Base-by-base conservation (phyloP, 83 land plant species). In the Thuja plicata region DNA sequence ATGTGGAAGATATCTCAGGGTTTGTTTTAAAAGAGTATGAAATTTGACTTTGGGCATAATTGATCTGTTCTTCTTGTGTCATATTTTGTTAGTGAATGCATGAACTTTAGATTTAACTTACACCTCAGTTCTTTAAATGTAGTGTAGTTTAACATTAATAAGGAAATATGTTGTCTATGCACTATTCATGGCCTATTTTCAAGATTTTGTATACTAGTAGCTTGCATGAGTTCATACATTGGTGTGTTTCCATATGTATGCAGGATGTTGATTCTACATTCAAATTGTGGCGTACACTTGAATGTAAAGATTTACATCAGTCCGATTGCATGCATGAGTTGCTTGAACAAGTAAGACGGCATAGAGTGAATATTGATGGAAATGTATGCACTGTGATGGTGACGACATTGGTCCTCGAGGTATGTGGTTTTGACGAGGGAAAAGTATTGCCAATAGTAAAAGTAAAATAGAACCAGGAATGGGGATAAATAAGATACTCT, bases 361-460 rank as follows among this genome's bases (percentile, higher is more conserved):
- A 98, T 88, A 94, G 86, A 94, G 99, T 98, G 21, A 98, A 97
- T 81, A 90, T 98, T 66, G 99, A 98, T 91, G 99, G 99, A 30
- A 95, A 98, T 89, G 99, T 98, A 40, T 97, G 99, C 84, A 95
- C 99, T 48, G 99, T 98, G 40, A 90, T 98, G 93, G 97, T 98
- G 81, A 98, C 99, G 46, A 97, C 95, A 60, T 91, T 98, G 89
- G 99, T 98, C 76, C 99, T 98, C 80, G 99, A 98, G 99, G 99
- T 98, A 94, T 86, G 85, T 55, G 52, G 38, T 62, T 48, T 9
- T 88, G 74, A 24, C 8, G 21, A 27, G n/a, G 21, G n/a, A 46
- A 43, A 46, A 11, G 52, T 83, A 83, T 83, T 83, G 46, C 15
- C 52, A 41, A 21, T 43, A 48, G 46, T 8, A 83, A 27, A 83